Conservation (phyloP, 768 basidiomycete genomes). For the Amyloporia xantha region DNA sequence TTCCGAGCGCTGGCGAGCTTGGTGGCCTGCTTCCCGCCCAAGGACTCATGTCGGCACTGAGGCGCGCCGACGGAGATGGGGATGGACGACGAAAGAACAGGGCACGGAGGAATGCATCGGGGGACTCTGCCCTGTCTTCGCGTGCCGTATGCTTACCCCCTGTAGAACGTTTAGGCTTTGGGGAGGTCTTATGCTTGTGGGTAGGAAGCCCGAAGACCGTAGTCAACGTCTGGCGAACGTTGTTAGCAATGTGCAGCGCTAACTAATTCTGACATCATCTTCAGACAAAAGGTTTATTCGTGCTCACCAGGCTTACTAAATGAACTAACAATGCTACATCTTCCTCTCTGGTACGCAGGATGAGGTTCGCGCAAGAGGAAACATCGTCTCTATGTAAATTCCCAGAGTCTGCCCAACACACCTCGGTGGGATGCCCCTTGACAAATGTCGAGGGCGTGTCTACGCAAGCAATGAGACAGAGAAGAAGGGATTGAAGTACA, state of each 20-base stretch:
- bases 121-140: constrained; percentile 8
- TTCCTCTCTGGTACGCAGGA: constrained; percentile 59
- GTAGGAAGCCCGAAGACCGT: constrained; percentile 53
- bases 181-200: constrained; percentile 48
- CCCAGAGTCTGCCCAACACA: background rate
- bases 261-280: constrained; percentile 1
- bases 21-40: constrained; percentile 9
- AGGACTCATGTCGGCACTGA: constrained; percentile 11
- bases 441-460: background rate
- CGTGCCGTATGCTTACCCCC: constrained; percentile 10
- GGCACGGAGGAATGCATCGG: constrained; percentile 16
- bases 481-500: constrained; percentile 59
- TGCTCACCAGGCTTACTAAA: constrained; percentile 50
- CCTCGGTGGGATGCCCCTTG: background rate
- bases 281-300: background rate
- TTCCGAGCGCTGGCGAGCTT: constrained; percentile 6
- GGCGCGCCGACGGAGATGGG: constrained; percentile 7
- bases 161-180: constrained; percentile 16
- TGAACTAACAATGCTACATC: constrained; percentile 55
- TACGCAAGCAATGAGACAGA: constrained; percentile 48
- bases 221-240: constrained; percentile 37
- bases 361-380: constrained; percentile 38
- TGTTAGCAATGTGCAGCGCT: background rate
- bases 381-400: constrained; percentile 1
- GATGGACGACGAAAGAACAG: constrained; percentile 21